Conservation (phyloP, 345 rosid genomes). For the Gossypium thurberi region DNA sequence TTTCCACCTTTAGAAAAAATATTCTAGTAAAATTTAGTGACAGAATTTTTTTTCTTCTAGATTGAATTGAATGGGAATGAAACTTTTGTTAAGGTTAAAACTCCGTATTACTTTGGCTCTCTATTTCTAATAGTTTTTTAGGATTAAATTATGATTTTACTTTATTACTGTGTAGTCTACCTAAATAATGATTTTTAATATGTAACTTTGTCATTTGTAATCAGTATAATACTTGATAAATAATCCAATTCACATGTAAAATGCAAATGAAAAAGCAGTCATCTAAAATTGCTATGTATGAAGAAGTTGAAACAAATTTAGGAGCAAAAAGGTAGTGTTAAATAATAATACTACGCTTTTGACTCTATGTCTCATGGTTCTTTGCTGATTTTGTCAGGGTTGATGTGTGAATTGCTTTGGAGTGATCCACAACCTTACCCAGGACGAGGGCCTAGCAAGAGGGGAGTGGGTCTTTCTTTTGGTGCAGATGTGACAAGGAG, state of each 20-base stretch:
- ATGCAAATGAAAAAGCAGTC: neutral
- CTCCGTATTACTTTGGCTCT: neutral
- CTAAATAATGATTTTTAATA: neutral
- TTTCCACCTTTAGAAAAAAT: neutral
- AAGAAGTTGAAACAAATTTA: neutral
- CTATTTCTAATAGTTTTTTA: neutral
- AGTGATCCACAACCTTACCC: constrained; percentile 95
- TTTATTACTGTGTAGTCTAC: neutral
- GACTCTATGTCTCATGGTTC: constrained; percentile 3
- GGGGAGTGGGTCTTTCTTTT: constrained; percentile 94
- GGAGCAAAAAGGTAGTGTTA: neutral
- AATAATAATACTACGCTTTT: neutral
- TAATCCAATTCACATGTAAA: neutral
- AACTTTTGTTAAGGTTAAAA: neutral
- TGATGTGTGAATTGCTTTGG: constrained; percentile 97
- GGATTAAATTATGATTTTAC: neutral
- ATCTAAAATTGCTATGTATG: neutral
- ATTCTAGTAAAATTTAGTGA: no score
- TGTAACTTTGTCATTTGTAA: neutral
- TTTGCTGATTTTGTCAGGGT: constrained; percentile 39
- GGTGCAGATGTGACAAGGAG: constrained; percentile 87
- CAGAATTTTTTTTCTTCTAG: neutral
- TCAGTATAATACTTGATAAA: neutral
- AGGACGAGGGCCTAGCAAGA: constrained; percentile 97
- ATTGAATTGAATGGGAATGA: neutral